Conservation (phyloP, 148 eudicot species). For the Rhododendron vialii region DNA sequence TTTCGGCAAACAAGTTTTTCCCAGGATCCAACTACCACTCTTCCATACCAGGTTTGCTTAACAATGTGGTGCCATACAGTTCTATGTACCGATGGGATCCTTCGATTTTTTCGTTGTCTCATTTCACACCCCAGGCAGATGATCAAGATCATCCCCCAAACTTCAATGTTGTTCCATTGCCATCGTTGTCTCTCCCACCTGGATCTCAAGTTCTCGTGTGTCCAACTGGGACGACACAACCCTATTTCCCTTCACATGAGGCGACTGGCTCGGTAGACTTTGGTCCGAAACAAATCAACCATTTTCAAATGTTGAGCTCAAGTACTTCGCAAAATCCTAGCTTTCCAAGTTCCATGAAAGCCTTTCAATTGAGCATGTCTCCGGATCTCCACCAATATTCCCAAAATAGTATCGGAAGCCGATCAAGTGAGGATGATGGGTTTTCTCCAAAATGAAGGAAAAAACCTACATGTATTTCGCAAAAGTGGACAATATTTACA, state of each 20-base stretch:
- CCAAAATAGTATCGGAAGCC: conserved; percentile 8
- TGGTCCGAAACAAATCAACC: conserved; percentile 22
- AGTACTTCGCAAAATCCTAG: conserved; percentile 12
- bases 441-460: conserved; percentile 13
- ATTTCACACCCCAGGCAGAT: conserved; percentile 11
- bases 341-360: conserved; percentile 15
- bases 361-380: background rate
- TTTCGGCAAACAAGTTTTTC: conserved; percentile 15
- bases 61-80: conserved; percentile 15
- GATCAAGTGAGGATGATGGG: conserved; percentile 14
- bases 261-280: background rate
- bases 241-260: conserved; percentile 14
- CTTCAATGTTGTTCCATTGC: conserved; percentile 21
- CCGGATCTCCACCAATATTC: background rate
- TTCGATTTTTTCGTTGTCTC: conserved; percentile 22
- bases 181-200: conserved; percentile 12
- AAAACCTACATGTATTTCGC: background rate
- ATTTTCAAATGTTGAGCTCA: conserved; percentile 27
- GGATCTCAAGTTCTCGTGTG: conserved; percentile 22
- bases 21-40: conserved; percentile 15
- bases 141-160: conserved; percentile 7
- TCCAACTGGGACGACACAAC: conserved; percentile 15
- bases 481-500: background rate
- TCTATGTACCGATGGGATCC: conserved; percentile 35
- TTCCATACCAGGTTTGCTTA: conserved; percentile 19